These are phyloP conservation scores for Kentomonas sorsogonicus DNA, from an alignment of 208 protist genomes.

Conservation along the genomic window DNA sequence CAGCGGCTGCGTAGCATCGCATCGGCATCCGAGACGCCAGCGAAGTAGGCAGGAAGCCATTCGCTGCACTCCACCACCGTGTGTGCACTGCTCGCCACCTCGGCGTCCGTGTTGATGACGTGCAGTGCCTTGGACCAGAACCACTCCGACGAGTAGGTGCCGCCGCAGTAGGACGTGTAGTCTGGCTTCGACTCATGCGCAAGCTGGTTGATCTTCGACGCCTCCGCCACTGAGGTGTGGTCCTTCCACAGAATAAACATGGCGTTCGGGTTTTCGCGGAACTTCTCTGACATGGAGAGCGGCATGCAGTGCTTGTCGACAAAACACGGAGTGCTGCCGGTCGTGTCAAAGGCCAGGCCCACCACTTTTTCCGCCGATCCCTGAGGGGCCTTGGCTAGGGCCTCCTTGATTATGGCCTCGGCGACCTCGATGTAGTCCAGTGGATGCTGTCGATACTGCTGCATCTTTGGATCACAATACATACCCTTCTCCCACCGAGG, in stretches of 20 bases:
- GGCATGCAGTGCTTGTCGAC: constrained; percentile 33
- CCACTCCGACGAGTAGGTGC: constrained; percentile 57
- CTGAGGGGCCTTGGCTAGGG: constrained; percentile 9
- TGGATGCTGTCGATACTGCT: constrained; percentile 55
- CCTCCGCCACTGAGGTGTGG: constrained; percentile 50
- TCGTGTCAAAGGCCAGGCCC: constrained; percentile 40
- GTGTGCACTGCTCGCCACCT: constrained; percentile 24
- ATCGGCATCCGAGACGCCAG: constrained; percentile 21
- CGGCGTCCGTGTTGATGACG: constrained; percentile 30
- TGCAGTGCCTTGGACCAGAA: constrained; percentile 58
- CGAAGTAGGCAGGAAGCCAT: constrained; percentile 51
- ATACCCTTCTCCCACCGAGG: constrained; percentile 26
- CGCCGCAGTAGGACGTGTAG: constrained; percentile 55
- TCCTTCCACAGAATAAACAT: constrained; percentile 73
- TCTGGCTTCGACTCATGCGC: constrained; percentile 32
- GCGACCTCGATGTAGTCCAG: constrained; percentile 45
- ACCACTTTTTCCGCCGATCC: constrained; percentile 20
- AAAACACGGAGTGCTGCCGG: constrained; percentile 47
- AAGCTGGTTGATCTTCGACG: constrained; percentile 31
- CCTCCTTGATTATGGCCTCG: constrained; percentile 34
- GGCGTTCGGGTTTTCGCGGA: constrained; percentile 43
- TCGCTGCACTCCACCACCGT: constrained; percentile 46
- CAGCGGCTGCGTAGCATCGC: constrained; percentile 34
- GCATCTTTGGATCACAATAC: constrained; percentile 29
- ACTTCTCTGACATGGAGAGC: constrained; percentile 24